Conservation (phyloP, 1,139 yeast genomes). For the Blastobotrys petasosporus region DNA sequence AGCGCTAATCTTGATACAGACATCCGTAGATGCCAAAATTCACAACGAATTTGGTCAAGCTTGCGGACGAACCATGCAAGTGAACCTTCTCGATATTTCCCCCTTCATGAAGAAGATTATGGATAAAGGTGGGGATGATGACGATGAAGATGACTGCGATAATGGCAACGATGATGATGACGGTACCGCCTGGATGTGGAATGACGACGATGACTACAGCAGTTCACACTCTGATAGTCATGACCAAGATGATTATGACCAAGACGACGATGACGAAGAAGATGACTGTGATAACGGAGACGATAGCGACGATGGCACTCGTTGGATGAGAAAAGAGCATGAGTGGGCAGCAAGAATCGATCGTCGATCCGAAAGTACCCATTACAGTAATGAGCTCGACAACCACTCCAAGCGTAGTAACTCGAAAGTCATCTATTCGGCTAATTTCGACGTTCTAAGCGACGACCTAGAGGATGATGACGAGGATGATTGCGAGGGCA, state of each 20-base stretch:
- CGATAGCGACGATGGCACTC: slow-evolving; percentile 3
- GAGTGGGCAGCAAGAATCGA: slow-evolving; percentile 1
- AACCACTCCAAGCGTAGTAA: too few relatives aligned
- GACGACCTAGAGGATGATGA: slow-evolving; percentile 1
- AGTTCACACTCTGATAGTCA: slow-evolving; percentile 4
- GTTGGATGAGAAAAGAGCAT: too few relatives aligned
- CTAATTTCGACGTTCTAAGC: background rate
- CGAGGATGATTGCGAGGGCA: slow-evolving; percentile 7
- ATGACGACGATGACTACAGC: slow-evolving; percentile 9
- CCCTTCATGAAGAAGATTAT: slow-evolving; percentile 7
- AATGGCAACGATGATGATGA: slow-evolving; percentile 31
- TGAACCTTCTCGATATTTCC: slow-evolving; percentile 3
- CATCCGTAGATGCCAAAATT: slow-evolving; percentile 1
- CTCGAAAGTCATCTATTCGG: too few relatives aligned
- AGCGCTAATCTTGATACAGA: background rate
- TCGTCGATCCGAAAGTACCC: slow-evolving; percentile 1
- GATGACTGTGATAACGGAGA: slow-evolving; percentile 8
- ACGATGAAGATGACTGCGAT: slow-evolving; percentile 26
- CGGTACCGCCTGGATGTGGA: slow-evolving; percentile 25
- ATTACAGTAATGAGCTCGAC: too few relatives aligned
- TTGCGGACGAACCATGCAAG: slow-evolving; percentile 17
- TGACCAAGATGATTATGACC: slow-evolving; percentile 1
- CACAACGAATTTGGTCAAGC: slow-evolving; percentile 14
- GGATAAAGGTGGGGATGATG: slow-evolving; percentile 11
- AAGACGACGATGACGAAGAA: slow-evolving; percentile 4